Percentiles rank a stretch among this genome's conserved stretches.
Conservation (phyloP, 1,139 yeast genomes). For the Suhomyces bokatorum region DNA sequence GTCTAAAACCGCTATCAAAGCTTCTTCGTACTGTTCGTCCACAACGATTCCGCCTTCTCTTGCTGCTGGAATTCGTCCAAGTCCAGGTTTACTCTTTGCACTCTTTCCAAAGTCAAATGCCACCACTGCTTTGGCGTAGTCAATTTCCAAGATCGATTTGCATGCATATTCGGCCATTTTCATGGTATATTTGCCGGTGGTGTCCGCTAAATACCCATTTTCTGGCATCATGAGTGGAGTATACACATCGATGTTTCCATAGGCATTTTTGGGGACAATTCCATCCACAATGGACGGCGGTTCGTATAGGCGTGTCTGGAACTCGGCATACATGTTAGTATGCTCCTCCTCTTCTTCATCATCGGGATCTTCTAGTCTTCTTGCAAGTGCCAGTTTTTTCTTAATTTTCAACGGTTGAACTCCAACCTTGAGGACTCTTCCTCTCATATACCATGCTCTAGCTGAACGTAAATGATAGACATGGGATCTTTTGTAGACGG, state of each 20-base stretch:
- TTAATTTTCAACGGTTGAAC: constrained; percentile 60
- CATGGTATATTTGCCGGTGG: constrained; percentile 30
- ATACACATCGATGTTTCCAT: constrained; percentile 81
- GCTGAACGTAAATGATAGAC: constrained; percentile 70
- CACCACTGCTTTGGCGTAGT: constrained; percentile 83
- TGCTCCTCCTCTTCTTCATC: constrained; percentile 52
- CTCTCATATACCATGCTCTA: constrained; percentile 83
- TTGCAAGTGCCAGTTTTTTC: constrained; percentile 14
- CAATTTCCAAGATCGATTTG: constrained; percentile 56
- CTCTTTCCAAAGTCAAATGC: constrained; percentile 70
- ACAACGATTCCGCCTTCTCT: constrained; percentile 77
- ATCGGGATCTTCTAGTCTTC: constrained; percentile 20
- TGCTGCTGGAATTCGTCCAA: constrained; percentile 57
- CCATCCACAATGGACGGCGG: constrained; percentile 73
- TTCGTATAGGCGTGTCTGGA: constrained; percentile 68
- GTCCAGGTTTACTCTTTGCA: constrained; percentile 3
- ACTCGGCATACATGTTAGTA: constrained; percentile 66
- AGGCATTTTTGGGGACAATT: constrained; percentile 68
- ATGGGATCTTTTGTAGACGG: constrained; percentile 67
- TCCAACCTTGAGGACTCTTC: constrained; percentile 73
- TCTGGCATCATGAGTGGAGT: constrained; percentile 78
- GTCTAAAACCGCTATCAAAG: constrained; percentile 57
- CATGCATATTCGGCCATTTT: constrained; percentile 70
- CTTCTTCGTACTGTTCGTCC: constrained; percentile 63
- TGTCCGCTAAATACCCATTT: constrained; percentile 63